A percentile compares a stretch with the other conserved stretches of the same genome.
These are phyloP conservation scores for Eruca vesicaria DNA, from an alignment of 441 rosid genomes.

Conservation along the genomic window DNA sequence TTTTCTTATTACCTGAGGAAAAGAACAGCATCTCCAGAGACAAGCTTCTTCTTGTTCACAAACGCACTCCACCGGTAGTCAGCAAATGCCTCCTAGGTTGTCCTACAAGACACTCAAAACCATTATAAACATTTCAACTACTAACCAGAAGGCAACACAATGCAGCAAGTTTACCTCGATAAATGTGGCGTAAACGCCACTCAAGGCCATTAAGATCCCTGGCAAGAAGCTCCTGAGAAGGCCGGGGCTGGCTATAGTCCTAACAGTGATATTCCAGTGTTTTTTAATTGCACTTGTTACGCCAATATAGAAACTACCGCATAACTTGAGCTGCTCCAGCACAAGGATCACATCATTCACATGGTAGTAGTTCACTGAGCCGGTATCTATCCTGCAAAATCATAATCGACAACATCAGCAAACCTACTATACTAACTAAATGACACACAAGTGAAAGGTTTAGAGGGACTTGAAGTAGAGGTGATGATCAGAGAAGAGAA, in stretches of 20 bases:
- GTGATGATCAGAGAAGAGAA: conserved; percentile 30
- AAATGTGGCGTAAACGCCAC: conserved; percentile 95
- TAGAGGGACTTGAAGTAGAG: conserved; percentile 33
- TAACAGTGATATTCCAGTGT: too few species aligned
- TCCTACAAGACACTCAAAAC: conserved; percentile 45
- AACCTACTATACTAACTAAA: neutral
- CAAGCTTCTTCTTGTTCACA: conserved; percentile 94
- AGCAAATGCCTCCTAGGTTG: conserved; percentile 98
- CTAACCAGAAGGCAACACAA: neutral
- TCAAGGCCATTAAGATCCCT: conserved; percentile 90
- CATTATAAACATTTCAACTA: neutral
- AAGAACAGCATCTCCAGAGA: conserved; percentile 96
- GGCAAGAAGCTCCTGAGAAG: conserved; percentile 94
- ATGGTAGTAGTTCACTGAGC: too few species aligned
- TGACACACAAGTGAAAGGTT: neutral
- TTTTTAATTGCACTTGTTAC: too few species aligned
- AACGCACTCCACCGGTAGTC: conserved; percentile 97
- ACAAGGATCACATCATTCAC: too few species aligned
- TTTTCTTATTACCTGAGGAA: conserved; percentile 69
- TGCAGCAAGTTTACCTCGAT: conserved; percentile 47
- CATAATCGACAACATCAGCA: too few species aligned
- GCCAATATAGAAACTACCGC: too few species aligned
- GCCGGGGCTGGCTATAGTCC: conserved; percentile 94
- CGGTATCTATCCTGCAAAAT: too few species aligned
- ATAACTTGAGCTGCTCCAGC: too few species aligned